Evolutionary conservation across 352 stramenopile genomes (phyloP).

Genomic region (Pythium aphanidermatum): DNA sequence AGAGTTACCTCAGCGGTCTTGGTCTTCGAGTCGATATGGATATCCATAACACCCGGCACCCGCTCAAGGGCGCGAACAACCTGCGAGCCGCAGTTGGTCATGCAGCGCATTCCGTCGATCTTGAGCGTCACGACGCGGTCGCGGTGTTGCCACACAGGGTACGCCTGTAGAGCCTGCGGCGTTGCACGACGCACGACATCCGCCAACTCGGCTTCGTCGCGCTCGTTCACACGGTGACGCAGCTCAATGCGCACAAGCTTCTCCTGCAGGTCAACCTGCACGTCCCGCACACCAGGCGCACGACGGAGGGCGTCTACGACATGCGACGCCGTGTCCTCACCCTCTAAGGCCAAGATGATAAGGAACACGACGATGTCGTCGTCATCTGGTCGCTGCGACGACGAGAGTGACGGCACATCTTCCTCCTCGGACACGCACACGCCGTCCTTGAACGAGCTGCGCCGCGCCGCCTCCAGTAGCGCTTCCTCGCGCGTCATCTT

Average conservation of each 20-base stretch:
- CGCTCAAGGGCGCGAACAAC: constrained; percentile 77
- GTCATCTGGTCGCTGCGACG: constrained; percentile 37
- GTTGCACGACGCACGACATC: constrained; percentile 48
- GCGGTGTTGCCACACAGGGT: constrained; percentile 78
- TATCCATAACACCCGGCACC: constrained; percentile 76
- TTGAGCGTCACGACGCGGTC: constrained; percentile 70
- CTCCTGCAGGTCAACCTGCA: constrained; percentile 57
- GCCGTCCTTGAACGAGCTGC: constrained; percentile 27
- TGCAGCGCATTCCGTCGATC: constrained; percentile 84
- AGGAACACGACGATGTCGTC: constrained; percentile 72
- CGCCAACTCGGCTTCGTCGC: constrained; percentile 43
- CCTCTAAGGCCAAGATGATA: constrained; percentile 42
- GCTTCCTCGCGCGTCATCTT: too few relatives aligned
- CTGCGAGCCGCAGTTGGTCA: constrained; percentile 79
- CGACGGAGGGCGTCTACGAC: constrained; percentile 31
- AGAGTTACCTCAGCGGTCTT: constrained; percentile 73
- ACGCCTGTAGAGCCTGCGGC: constrained; percentile 42
- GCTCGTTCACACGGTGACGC: constrained; percentile 27
- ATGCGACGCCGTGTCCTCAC: constrained; percentile 21
- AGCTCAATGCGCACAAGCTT: constrained; percentile 68
- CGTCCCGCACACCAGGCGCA: constrained; percentile 28
- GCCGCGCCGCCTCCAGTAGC: constrained; percentile 9
- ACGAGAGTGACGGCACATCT: constrained; percentile 70
- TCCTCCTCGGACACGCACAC: constrained; percentile 53
- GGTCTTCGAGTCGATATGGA: constrained; percentile 77